Base-by-base conservation (phyloP, 768 basidiomycete species). In the Chalciporus pseudorubinellus region DNA sequence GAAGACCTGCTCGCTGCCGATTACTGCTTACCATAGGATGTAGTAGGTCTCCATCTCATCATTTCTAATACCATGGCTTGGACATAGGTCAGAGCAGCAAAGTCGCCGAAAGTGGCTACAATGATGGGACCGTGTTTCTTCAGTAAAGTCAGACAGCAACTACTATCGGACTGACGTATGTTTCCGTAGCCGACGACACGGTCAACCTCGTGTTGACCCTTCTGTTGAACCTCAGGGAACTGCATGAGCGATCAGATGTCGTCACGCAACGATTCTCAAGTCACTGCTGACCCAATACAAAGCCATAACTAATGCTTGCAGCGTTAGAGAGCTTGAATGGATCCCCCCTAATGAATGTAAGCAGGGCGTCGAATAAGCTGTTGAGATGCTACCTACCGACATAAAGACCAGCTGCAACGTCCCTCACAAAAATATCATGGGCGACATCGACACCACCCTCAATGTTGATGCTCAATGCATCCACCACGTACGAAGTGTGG, bases 11-110 rank as follows among this genome's bases (percentile, higher is more conserved):
- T n/a, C 8, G 1, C 22, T 13, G 6, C 18, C n/a, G 7, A 12
- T 24, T 10, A 18, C 5, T 24, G 7, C 48, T 21, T 5, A 42
- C 48, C 57, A 33, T 42, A 46, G 6, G 22, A 55, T 6, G 31
- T 50, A 6, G 48, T 50, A 3, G 48, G 48, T 12, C 41, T 29
- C 48, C 48, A 50, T 14, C 48, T 50, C 48, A 50, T 50, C 48
- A 50, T 50, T 44, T 50, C 48, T 12, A 44, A 34, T 16, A 50
- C 41, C 48, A 50, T 50, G 13, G 48, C 48, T 44, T 50, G 48
- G 20, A 50, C 41, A 44, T 50, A 50, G 18, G 41, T 43, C 6
- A 50, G 48, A 14, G 41, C 18, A 44, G 29, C 11, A 26, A 50
- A 44, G 41, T 44, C 48, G 12, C 41, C 31, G 11, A 50, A 50